A percentile compares a stretch with the other conserved stretches of the same genome.
Evolutionary conservation across 345 rosid genomes (phyloP).

Genomic region (Alliaria petiolata): DNA sequence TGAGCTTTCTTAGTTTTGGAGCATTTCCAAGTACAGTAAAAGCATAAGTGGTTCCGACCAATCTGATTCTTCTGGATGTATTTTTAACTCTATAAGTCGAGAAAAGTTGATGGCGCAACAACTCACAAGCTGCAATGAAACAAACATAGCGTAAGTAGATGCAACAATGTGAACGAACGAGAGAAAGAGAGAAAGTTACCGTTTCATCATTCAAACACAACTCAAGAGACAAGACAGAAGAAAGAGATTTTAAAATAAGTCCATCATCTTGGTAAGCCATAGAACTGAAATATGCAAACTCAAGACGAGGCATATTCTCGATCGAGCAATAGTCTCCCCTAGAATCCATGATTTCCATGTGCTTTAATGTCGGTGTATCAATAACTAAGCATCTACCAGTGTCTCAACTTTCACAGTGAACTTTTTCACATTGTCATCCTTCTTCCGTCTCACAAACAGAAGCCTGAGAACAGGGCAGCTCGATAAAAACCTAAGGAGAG

Average conservation of each 20-base stretch:
- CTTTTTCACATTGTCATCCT: slow-evolving; percentile 1
- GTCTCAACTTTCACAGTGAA: slow-evolving; percentile 6
- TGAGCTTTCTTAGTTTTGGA: not conserved
- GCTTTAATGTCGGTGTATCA: not conserved
- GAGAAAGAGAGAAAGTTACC: not conserved
- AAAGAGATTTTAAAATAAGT: not conserved
- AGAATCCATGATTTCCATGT: not conserved
- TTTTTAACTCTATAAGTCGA: not conserved
- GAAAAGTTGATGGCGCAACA: not conserved
- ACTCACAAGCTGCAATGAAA: not conserved
- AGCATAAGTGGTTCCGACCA: not conserved
- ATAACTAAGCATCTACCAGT: not conserved
- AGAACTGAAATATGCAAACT: not conserved
- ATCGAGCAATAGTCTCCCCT: not conserved
- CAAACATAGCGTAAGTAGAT: not conserved
- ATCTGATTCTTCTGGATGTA: not conserved
- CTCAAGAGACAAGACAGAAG: not conserved
- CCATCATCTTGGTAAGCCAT: not conserved
- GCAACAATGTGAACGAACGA: not conserved
- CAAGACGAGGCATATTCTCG: not conserved
- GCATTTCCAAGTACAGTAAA: not conserved
- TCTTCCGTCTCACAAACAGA: not conserved
- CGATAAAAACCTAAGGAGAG: not conserved
- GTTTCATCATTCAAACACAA: not conserved
- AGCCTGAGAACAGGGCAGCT: not conserved